Percentiles rank a stretch among this genome's conserved stretches.
phyloP scores from a whole-genome alignment of 2,329 filamentous ascomycete species.

The Fusarium sp. region DNA sequence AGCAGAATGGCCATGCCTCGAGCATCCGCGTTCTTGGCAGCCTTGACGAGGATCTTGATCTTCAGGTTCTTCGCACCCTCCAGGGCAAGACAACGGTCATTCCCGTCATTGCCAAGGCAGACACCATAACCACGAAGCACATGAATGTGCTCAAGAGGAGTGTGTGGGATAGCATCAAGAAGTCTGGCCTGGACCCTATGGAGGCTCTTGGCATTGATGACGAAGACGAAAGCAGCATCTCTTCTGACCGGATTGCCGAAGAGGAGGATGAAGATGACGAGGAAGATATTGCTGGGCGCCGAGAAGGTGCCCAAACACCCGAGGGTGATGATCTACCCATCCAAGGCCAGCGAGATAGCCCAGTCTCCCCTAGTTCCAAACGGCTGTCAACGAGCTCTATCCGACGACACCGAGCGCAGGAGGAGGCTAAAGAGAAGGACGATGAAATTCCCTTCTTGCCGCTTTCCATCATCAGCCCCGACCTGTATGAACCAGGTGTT shows the following conservation, averaged over 20 bases:
- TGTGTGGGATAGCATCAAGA: constrained; percentile 89
- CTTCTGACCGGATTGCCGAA: constrained; percentile 65
- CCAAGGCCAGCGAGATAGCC: constrained; percentile 45
- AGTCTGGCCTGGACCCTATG: constrained; percentile 86
- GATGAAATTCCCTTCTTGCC: constrained; percentile 79
- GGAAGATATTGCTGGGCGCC: constrained; percentile 32
- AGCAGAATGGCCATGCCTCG: constrained; percentile 57
- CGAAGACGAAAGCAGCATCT: constrained; percentile 71
- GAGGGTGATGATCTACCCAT: constrained; percentile 53
- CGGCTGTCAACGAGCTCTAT: constrained; percentile 59
- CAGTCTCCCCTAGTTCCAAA: constrained; percentile 54
- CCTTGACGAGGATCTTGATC: constrained; percentile 87
- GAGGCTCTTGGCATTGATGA: constrained; percentile 87
- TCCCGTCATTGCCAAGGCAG: constrained; percentile 94
- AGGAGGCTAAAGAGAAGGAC: constrained; percentile 60
- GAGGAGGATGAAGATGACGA: constrained; percentile 57
- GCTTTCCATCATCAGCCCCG: constrained; percentile 92
- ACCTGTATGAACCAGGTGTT: constrained; percentile 83
- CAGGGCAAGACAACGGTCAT: constrained; percentile 96
- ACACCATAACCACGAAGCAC: constrained; percentile 94
- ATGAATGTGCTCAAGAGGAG: constrained; percentile 92
- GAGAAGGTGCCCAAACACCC: constrained; percentile 36
- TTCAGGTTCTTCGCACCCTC: constrained; percentile 88
- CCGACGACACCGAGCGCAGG: constrained; percentile 58
- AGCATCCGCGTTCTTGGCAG: constrained; percentile 66